Percentiles rank a stretch among this genome's conserved stretches.
Conservation (phyloP, 2,329 filamentous ascomycete genomes). For the Hypoxylon sp. region DNA sequence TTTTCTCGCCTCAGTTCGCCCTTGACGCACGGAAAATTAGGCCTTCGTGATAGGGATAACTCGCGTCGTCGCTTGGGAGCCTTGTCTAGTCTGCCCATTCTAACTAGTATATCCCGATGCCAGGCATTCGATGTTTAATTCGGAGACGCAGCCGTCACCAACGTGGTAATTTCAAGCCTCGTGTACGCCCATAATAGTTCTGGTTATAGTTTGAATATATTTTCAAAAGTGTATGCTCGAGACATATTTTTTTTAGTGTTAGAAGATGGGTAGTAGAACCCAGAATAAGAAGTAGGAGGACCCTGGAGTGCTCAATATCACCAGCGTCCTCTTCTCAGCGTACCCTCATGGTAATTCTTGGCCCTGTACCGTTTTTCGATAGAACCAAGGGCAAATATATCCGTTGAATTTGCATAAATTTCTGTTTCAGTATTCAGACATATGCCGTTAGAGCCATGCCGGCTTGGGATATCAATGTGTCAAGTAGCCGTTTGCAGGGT, state of each 20-base stretch:
- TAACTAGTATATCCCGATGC: background rate
- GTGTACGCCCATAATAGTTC: background rate
- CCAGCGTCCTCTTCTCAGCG: too few relatives aligned
- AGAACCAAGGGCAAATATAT: too few relatives aligned
- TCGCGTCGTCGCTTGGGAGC: background rate
- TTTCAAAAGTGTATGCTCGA: background rate
- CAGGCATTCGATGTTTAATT: background rate
- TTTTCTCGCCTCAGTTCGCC: background rate
- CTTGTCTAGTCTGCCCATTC: background rate
- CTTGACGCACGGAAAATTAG: background rate
- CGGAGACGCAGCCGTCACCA: background rate
- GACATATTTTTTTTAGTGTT: background rate
- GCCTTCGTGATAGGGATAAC: background rate
- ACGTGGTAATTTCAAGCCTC: background rate
- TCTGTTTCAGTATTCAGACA: too few relatives aligned
- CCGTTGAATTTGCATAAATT: too few relatives aligned
- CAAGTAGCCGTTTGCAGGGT: too few relatives aligned
- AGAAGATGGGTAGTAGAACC: background rate
- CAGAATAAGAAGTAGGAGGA: too few relatives aligned
- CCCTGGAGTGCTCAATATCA: too few relatives aligned
- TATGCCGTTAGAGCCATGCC: too few relatives aligned
- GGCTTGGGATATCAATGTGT: too few relatives aligned
- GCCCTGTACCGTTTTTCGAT: too few relatives aligned
- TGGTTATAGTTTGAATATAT: too few relatives aligned
- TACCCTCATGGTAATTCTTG: too few relatives aligned